A percentile compares a stretch with the other conserved stretches of the same genome.
These are phyloP conservation scores for Pseudogymnoascus sp. DNA, from an alignment of 2,329 filamentous ascomycete genomes.

Conservation along the genomic window DNA sequence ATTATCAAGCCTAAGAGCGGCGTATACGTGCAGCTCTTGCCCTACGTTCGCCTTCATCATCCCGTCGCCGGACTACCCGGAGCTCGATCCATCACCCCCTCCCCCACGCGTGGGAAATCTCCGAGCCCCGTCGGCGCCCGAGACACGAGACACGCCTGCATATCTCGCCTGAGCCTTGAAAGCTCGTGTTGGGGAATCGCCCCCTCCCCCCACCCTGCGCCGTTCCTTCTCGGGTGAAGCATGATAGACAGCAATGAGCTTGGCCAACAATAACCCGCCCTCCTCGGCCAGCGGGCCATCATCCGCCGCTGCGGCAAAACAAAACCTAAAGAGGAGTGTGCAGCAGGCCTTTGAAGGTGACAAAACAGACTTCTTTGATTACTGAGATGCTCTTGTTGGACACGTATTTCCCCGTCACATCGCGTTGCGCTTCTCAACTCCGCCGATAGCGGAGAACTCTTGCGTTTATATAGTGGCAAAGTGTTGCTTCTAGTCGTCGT, in stretches of 20 bases:
- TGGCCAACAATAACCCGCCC: constrained; percentile 27
- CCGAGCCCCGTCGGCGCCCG: constrained; percentile 3
- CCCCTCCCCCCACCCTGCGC: neutral
- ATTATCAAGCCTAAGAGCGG: neutral
- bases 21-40: neutral
- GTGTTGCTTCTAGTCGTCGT: constrained; percentile 9
- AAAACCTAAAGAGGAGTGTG: constrained; percentile 50
- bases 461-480: constrained; percentile 10
- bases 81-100: neutral
- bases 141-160: neutral
- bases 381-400: constrained; percentile 17
- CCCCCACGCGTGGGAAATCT: neutral
- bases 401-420: constrained; percentile 2
- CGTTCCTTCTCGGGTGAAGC: neutral
- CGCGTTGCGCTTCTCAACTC: neutral
- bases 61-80: neutral
- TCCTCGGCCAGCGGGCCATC: constrained; percentile 26
- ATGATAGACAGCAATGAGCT: constrained; percentile 11
- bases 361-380: constrained; percentile 10
- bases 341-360: constrained; percentile 56
- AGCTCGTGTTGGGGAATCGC: neutral
- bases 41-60: neutral
- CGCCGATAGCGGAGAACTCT: neutral
- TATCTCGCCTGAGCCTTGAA: neutral
- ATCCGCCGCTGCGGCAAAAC: constrained; percentile 28